Percentiles rank a stretch among this genome's conserved stretches.
Conservation (phyloP, 768 basidiomycete species). For the Basidioascus undulatus region DNA sequence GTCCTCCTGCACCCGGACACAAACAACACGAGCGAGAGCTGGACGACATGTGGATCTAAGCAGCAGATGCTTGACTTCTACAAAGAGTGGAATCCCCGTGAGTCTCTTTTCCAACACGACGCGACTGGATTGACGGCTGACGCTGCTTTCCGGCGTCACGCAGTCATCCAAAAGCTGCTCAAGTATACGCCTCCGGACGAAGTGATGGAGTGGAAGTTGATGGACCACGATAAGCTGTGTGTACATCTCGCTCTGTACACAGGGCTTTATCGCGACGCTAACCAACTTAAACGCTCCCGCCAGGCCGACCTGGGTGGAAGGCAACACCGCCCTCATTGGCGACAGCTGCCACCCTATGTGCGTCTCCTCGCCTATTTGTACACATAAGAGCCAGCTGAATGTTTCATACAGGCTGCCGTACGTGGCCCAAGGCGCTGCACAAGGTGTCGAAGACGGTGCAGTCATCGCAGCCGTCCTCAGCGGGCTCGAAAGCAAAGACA, state of each 20-base stretch:
- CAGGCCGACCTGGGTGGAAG: slow-evolving; percentile 18
- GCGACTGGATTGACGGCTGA: no score
- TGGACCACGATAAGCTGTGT: slow-evolving; percentile 20
- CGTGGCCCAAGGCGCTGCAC: slow-evolving; percentile 17
- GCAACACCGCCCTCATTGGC: slow-evolving; percentile 15
- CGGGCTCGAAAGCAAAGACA: no score
- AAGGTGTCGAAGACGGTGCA: slow-evolving; percentile 21
- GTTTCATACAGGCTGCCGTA: not conserved
- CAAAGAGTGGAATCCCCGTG: slow-evolving; percentile 16
- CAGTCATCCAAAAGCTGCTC: slow-evolving; percentile 17
- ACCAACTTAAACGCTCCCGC: no score
- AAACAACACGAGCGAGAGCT: slow-evolving; percentile 17
- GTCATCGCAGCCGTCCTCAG: slow-evolving; percentile 16
- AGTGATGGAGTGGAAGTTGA: slow-evolving; percentile 20
- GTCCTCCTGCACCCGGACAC: slow-evolving; percentile 18
- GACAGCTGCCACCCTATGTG: slow-evolving; percentile 17
- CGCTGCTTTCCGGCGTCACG: no score
- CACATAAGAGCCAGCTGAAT: not conserved
- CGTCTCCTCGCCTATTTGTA: not conserved
- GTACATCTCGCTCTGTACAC: no score
- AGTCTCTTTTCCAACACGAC: no score
- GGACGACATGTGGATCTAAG: slow-evolving; percentile 17
- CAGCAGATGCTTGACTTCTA: slow-evolving; percentile 14
- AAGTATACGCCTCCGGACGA: slow-evolving; percentile 15
- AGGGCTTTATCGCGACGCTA: no score